Evolutionary conservation across 2,329 filamentous ascomycete genomes (phyloP).

Genomic region (Aspergillus sclerotialis): DNA sequence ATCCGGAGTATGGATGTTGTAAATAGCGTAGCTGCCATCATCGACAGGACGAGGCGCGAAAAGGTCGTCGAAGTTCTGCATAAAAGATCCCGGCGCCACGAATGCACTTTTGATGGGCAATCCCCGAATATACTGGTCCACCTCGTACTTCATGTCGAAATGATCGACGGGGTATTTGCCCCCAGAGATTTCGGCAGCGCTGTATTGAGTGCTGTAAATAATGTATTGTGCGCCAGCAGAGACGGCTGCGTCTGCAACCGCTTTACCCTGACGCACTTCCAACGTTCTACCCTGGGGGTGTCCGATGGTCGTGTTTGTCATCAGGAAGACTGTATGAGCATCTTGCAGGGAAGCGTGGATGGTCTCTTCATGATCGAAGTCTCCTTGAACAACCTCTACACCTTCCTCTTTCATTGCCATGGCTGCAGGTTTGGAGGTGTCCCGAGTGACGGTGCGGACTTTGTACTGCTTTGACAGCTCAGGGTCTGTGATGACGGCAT

Average conservation of each 20-base stretch:
- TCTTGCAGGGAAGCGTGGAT: slow-evolving; percentile 34
- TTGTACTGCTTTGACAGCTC: slow-evolving; percentile 38
- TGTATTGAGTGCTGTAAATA: slow-evolving; percentile 25
- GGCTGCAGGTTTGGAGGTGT: slow-evolving; percentile 19
- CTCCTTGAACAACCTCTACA: slow-evolving; percentile 24
- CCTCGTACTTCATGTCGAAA: slow-evolving; percentile 31
- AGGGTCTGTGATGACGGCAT: slow-evolving; percentile 36
- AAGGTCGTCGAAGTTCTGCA: slow-evolving; percentile 4
- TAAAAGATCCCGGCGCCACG: slow-evolving; percentile 3
- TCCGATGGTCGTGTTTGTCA: slow-evolving; percentile 17
- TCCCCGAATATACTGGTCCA: slow-evolving; percentile 23
- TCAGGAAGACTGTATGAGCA: slow-evolving; percentile 40
- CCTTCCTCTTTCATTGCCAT: slow-evolving; percentile 12
- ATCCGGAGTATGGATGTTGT: neutral
- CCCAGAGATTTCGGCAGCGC: slow-evolving; percentile 19
- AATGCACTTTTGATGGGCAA: slow-evolving; percentile 4
- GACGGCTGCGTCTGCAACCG: slow-evolving; percentile 23
- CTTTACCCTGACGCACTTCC: slow-evolving; percentile 18
- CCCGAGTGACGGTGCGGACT: slow-evolving; percentile 43
- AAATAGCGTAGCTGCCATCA: slow-evolving; percentile 1
- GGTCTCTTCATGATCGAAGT: slow-evolving; percentile 30
- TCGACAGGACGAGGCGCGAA: neutral
- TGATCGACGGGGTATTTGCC: slow-evolving; percentile 20
- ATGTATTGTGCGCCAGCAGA: slow-evolving; percentile 19
- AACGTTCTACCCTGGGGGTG: slow-evolving; percentile 17